phyloP scores from a whole-genome alignment of 768 basidiomycete species.

The Cantharellus cinnabarinus region DNA sequence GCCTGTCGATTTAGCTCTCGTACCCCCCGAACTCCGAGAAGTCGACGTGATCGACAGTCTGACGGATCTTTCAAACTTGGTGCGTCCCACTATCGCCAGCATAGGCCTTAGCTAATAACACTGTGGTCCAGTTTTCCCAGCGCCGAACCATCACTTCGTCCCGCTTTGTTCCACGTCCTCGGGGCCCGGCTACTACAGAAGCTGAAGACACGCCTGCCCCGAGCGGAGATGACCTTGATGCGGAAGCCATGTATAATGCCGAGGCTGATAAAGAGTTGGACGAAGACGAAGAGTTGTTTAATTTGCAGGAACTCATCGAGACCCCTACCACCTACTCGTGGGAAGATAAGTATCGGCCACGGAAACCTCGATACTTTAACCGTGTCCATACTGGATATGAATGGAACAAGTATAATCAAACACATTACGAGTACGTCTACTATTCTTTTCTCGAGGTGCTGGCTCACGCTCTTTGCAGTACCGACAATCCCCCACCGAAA shows the following conservation, averaged over 20 bases:
- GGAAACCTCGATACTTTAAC: conserved; percentile 97
- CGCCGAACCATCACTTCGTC: conserved; percentile 68
- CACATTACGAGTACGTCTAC: conserved; percentile 81
- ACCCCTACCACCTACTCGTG: conserved; percentile 82
- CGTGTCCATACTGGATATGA: conserved; percentile 98
- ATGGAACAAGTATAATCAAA: conserved; percentile 99
- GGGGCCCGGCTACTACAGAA: conserved; percentile 24
- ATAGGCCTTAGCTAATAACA: background rate
- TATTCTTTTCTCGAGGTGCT: background rate
- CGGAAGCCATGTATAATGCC: conserved; percentile 76
- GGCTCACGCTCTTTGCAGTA: conserved; percentile 27
- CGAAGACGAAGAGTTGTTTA: conserved; percentile 91
- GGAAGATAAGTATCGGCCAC: conserved; percentile 96
- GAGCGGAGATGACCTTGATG: conserved; percentile 42
- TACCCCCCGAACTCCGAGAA: conserved; percentile 60
- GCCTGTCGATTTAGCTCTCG: conserved; percentile 47
- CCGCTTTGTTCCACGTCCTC: conserved; percentile 46
- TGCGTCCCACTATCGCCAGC: conserved; percentile 18
- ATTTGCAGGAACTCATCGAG: conserved; percentile 71
- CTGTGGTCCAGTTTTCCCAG: conserved; percentile 38
- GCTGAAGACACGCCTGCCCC: conserved; percentile 21
- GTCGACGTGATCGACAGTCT: conserved; percentile 53
- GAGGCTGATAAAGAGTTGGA: conserved; percentile 87
- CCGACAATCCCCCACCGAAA: conserved; percentile 97
- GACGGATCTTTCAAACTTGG: conserved; percentile 45